phyloP scores from a whole-genome alignment of 2,329 filamentous ascomycete species.

The Alternaria atra region DNA sequence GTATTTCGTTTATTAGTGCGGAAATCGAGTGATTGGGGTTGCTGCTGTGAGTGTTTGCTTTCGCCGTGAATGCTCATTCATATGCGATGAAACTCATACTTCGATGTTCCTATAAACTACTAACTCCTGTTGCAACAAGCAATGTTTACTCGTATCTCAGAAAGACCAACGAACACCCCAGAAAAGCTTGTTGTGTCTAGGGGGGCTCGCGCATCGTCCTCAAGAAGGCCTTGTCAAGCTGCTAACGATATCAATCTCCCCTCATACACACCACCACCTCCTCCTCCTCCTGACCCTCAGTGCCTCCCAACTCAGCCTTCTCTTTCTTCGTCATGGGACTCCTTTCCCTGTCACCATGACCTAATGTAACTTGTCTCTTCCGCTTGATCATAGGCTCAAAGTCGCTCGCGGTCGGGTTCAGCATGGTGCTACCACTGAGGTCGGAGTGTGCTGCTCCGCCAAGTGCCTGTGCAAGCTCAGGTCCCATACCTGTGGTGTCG shows the following conservation, averaged over 20 bases:
- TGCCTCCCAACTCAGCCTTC: slow-evolving; percentile 15
- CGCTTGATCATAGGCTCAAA: slow-evolving; percentile 36
- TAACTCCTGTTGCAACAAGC: background rate
- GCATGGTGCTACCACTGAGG: slow-evolving; percentile 3
- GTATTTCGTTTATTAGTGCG: slow-evolving; percentile 74
- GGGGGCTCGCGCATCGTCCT: background rate
- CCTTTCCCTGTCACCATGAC: slow-evolving; percentile 20
- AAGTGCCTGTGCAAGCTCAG: slow-evolving; percentile 23
- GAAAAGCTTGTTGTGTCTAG: background rate
- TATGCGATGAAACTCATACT: background rate
- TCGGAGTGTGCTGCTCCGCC: slow-evolving; percentile 9
- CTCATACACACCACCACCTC: slow-evolving; percentile 4
- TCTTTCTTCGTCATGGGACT: slow-evolving; percentile 40
- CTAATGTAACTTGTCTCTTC: slow-evolving; percentile 38
- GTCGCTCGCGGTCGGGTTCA: slow-evolving; percentile 14
- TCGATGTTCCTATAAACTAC: background rate
- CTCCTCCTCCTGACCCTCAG: background rate
- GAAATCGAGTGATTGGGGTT: background rate
- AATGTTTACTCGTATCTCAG: too few species aligned
- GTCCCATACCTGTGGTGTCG: slow-evolving; percentile 19
- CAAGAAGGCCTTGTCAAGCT: background rate
- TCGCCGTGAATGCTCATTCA: too few species aligned
- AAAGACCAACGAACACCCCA: background rate
- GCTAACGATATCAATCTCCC: background rate
- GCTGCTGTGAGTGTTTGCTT: background rate